Conservation (phyloP, 2,329 filamentous ascomycete genomes). For the Stagonosporopsis tanaceti region DNA sequence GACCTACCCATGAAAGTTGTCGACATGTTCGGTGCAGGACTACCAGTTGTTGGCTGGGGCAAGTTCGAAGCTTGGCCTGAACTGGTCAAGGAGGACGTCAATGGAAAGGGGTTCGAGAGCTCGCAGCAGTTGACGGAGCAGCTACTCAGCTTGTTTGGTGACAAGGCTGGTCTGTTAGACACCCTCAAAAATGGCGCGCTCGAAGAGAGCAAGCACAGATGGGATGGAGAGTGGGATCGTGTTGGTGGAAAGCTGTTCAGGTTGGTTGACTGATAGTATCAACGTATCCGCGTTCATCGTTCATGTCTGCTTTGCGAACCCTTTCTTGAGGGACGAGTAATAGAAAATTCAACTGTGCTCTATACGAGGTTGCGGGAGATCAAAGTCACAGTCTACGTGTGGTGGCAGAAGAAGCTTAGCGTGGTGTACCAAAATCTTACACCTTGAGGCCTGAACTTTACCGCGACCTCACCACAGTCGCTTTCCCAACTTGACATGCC, state of each 20-base stretch:
- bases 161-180: slow-evolving; percentile 62
- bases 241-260: slow-evolving; percentile 76
- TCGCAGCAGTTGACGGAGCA: slow-evolving; percentile 70
- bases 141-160: slow-evolving; percentile 70
- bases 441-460: neutral
- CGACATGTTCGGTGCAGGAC: slow-evolving; percentile 95
- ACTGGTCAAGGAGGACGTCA: slow-evolving; percentile 85
- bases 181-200: slow-evolving; percentile 73
- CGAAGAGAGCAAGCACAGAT: slow-evolving; percentile 76
- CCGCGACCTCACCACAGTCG: neutral
- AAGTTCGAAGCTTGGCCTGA: slow-evolving; percentile 89
- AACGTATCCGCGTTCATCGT: neutral
- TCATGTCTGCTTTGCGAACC: no score
- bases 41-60: slow-evolving; percentile 88
- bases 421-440: slow-evolving; percentile 4
- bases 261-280: slow-evolving; percentile 5
- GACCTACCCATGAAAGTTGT: slow-evolving; percentile 99
- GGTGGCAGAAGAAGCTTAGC: neutral
- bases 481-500: neutral
- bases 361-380: neutral
- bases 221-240: slow-evolving; percentile 92
- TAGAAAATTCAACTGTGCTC: neutral
- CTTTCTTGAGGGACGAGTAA: no score
- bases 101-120: slow-evolving; percentile 84
- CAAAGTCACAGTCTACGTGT: neutral